Conservation (phyloP, 345 rosid genomes). For the Gossypium thurberi region DNA sequence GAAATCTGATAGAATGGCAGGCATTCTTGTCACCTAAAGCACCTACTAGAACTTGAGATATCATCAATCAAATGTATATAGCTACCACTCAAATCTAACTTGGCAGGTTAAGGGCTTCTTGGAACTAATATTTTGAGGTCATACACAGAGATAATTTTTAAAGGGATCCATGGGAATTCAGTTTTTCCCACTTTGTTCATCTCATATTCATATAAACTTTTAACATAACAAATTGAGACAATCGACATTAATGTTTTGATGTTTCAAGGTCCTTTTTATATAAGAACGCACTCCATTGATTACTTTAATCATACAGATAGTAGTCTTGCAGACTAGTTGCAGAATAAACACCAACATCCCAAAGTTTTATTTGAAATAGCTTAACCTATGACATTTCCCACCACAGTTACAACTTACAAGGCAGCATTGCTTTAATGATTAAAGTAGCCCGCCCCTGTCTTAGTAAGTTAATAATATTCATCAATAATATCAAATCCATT, state of each 20-base stretch:
- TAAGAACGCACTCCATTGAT: neutral
- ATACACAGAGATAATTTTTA: neutral
- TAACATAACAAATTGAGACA: neutral
- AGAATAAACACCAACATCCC: neutral
- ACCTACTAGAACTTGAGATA: neutral
- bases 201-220: neutral
- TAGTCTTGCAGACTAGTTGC: neutral
- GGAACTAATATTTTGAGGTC: neutral
- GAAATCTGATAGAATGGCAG: neutral
- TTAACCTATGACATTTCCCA: neutral
- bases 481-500: neutral
- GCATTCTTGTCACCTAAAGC: neutral
- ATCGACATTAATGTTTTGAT: neutral
- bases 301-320: neutral
- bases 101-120: neutral
- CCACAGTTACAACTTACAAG: neutral
- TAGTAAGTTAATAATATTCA: neutral
- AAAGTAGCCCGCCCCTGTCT: neutral
- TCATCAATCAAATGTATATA: neutral
- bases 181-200: neutral
- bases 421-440: neutral
- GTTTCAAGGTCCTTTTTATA: neutral
- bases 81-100: neutral
- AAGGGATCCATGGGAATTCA: neutral
- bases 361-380: constrained; percentile 5